phyloP scores from a whole-genome alignment of 2,329 filamentous ascomycete genomes.

The Colletotrichum sp. region DNA sequence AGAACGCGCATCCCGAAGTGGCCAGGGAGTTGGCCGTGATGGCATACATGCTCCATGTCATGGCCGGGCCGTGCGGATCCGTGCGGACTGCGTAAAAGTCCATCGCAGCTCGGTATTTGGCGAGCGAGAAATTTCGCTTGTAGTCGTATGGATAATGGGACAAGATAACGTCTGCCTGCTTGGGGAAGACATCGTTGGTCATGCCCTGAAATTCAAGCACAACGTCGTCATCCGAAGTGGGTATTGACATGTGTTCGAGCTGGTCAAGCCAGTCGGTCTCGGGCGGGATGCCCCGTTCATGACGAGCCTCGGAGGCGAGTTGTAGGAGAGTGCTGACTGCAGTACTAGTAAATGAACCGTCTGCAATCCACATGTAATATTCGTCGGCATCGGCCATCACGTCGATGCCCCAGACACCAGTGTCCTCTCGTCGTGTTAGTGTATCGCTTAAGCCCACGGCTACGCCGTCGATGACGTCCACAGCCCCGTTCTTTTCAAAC shows the following conservation, averaged over 20 bases:
- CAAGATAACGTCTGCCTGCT: slow-evolving; percentile 73
- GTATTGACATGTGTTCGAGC: slow-evolving; percentile 19
- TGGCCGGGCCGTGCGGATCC: slow-evolving; percentile 67
- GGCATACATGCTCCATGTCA: slow-evolving; percentile 76
- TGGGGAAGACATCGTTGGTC: slow-evolving; percentile 70
- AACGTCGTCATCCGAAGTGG: slow-evolving; percentile 40
- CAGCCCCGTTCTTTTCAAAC: slow-evolving; percentile 9
- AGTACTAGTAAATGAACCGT: not conserved
- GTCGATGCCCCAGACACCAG: slow-evolving; percentile 20
- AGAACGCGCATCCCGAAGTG: slow-evolving; percentile 70
- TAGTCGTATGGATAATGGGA: slow-evolving; percentile 69
- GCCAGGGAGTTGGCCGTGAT: slow-evolving; percentile 71
- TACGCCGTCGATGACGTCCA: not conserved
- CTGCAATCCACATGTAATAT: slow-evolving; percentile 15
- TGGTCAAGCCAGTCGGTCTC: not conserved
- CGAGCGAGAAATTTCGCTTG: slow-evolving; percentile 41
- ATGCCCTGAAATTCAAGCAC: slow-evolving; percentile 70
- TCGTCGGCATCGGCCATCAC: slow-evolving; percentile 25
- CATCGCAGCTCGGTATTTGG: slow-evolving; percentile 33
- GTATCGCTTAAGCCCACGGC: slow-evolving; percentile 10
- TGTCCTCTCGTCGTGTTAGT: slow-evolving; percentile 18
- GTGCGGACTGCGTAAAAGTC: slow-evolving; percentile 34
- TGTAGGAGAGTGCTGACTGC: not conserved
- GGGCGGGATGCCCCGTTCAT: not conserved
- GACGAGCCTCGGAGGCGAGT: not conserved